These are phyloP conservation scores for Orbilia javanica DNA, from an alignment of 2,329 filamentous ascomycete genomes.

Conservation along the genomic window DNA sequence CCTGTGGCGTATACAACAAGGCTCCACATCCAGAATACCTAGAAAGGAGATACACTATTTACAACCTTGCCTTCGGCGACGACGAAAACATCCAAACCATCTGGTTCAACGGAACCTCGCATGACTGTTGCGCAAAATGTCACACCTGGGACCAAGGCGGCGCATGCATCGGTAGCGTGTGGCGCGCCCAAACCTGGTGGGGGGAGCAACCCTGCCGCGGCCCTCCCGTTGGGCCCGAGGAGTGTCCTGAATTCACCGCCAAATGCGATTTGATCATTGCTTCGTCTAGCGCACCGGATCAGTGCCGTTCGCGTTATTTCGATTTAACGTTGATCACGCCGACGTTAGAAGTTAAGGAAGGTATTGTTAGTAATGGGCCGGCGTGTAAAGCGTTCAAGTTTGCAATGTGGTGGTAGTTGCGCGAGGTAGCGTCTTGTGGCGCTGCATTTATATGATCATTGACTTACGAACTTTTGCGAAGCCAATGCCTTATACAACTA, in stretches of 20 bases:
- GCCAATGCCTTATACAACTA: no score
- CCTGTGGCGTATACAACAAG: background rate
- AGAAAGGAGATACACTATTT: no score
- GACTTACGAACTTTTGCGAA: no score
- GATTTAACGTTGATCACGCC: no score
- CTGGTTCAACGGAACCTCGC: constrained; percentile 2
- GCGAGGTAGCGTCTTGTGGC: no score
- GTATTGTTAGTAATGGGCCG: no score
- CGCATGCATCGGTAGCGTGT: constrained; percentile 24
- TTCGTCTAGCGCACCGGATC: background rate
- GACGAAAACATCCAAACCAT: background rate
- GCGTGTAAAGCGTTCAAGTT: no score
- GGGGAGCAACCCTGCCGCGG: background rate
- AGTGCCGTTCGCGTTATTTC: background rate
- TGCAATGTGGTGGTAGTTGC: no score
- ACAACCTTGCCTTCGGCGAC: no score
- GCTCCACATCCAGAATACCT: background rate
- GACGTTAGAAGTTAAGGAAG: no score
- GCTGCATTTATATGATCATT: no score
- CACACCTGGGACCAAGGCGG: constrained; percentile 12
- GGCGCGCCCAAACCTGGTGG: background rate
- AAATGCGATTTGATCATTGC: constrained; percentile 30
- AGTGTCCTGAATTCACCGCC: constrained; percentile 1
- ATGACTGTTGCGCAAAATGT: constrained; percentile 30
- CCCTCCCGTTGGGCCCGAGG: no score